Evolutionary conservation across 306 rosid genomes (phyloP).

Genomic region (Heteromeles arbutifolia): DNA sequence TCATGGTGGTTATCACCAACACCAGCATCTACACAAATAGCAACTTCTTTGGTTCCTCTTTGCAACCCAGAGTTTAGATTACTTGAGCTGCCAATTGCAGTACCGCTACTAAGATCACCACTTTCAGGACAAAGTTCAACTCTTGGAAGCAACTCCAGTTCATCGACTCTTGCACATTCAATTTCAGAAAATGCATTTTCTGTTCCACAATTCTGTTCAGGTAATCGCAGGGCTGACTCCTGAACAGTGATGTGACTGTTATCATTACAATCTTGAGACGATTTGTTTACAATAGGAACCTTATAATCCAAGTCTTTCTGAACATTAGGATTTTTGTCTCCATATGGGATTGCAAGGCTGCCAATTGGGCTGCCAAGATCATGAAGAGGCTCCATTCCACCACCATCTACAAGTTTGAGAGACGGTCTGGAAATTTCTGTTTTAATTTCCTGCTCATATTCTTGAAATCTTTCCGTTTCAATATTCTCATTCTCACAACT

Average conservation of each 20-base stretch:
- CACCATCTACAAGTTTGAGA: conserved; percentile 9
- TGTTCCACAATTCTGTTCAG: not conserved
- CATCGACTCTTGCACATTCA: conserved; percentile 1
- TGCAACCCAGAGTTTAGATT: not conserved
- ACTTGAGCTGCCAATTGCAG: not conserved
- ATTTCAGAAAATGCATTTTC: not conserved
- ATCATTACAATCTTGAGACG: not conserved
- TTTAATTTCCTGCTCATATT: conserved; percentile 11
- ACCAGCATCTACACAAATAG: not conserved
- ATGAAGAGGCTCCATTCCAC: conserved; percentile 17
- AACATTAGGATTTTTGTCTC: conserved; percentile 9
- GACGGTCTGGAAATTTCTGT: not conserved
- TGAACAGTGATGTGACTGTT: not conserved
- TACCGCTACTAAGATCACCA: not conserved
- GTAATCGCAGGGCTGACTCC: not conserved
- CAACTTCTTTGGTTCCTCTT: not conserved
- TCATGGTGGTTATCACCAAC: not conserved
- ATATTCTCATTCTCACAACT: conserved; percentile 13
- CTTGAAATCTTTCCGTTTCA: conserved; percentile 2
- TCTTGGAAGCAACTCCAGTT: conserved; percentile 5
- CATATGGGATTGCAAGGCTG: conserved; percentile 8
- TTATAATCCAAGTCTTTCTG: not conserved
- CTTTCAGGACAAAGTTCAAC: not conserved
- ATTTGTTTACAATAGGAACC: not conserved
- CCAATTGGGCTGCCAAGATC: conserved; percentile 11